A percentile compares a stretch with the other conserved stretches of the same genome.
phyloP scores from a whole-genome alignment of 2,329 filamentous ascomycete species.

The Aspergillus latus region DNA sequence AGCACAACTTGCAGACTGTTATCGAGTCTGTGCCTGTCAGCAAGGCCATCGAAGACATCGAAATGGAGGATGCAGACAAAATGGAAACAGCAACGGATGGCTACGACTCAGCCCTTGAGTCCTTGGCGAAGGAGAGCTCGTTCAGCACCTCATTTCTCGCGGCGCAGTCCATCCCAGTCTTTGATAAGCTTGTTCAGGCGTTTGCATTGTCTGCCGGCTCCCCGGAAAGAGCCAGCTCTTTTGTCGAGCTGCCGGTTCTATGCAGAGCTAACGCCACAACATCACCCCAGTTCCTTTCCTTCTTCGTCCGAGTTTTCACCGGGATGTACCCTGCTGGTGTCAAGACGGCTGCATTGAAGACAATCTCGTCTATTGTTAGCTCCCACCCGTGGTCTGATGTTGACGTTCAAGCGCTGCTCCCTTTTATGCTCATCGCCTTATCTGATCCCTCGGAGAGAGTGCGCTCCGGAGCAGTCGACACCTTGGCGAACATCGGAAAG shows the following conservation, averaged over 20 bases:
- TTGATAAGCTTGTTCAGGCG: slow-evolving; percentile 39
- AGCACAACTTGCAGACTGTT: slow-evolving; percentile 70
- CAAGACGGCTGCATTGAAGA: slow-evolving; percentile 67
- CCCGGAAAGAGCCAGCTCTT: slow-evolving; percentile 32
- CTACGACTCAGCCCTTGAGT: slow-evolving; percentile 36
- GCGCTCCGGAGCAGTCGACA: slow-evolving; percentile 70
- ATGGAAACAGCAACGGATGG: slow-evolving; percentile 25
- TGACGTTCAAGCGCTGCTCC: slow-evolving; percentile 78
- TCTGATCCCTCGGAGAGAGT: slow-evolving; percentile 74
- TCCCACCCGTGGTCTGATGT: slow-evolving; percentile 48
- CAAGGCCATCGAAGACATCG: slow-evolving; percentile 50
- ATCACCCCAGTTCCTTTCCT: slow-evolving; percentile 68
- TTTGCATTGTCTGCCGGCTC: slow-evolving; percentile 38
- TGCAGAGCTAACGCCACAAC: slow-evolving; percentile 50
- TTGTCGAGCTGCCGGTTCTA: slow-evolving; percentile 41
- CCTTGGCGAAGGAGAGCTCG: slow-evolving; percentile 29
- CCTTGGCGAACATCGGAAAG: slow-evolving; percentile 59
- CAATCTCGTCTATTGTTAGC: slow-evolving; percentile 57
- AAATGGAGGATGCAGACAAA: slow-evolving; percentile 48
- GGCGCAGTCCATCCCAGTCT: slow-evolving; percentile 32
- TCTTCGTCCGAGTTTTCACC: slow-evolving; percentile 74
- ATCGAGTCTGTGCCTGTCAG: slow-evolving; percentile 60
- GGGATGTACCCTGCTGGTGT: slow-evolving; percentile 68
- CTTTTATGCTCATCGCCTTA: slow-evolving; percentile 74
- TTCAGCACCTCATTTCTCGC: slow-evolving; percentile 41